These are phyloP conservation scores for Gossypium schwendimanii DNA, from an alignment of 441 rosid species.

Conservation along the genomic window DNA sequence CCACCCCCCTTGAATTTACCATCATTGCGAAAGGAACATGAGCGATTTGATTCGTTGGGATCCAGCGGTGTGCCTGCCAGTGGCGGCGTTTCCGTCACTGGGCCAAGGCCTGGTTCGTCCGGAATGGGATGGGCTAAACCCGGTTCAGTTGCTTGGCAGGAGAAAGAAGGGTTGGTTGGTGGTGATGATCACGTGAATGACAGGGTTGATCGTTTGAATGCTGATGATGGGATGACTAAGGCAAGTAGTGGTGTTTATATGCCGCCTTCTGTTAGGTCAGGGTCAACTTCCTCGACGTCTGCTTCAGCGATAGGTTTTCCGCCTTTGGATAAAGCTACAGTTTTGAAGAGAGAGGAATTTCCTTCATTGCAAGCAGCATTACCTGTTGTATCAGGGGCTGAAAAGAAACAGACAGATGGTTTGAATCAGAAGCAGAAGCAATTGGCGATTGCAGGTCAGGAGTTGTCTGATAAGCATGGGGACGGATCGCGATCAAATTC, in stretches of 20 bases:
- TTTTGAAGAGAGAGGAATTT: slow-evolving; percentile 89
- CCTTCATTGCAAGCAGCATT: slow-evolving; percentile 82
- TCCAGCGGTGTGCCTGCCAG: slow-evolving; percentile 51
- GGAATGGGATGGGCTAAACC: slow-evolving; percentile 92
- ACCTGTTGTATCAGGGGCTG: slow-evolving; percentile 43
- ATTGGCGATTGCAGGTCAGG: slow-evolving; percentile 25
- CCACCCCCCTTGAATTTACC: slow-evolving; percentile 99
- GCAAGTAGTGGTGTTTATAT: slow-evolving; percentile 37
- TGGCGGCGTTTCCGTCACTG: slow-evolving; percentile 61
- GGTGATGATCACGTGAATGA: slow-evolving; percentile 24
- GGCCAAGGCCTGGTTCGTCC: slow-evolving; percentile 66
- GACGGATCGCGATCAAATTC: slow-evolving; percentile 28
- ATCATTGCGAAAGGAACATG: slow-evolving; percentile 81
- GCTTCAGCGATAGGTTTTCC: slow-evolving; percentile 23
- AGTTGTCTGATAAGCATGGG: slow-evolving; percentile 33
- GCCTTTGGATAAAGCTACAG: slow-evolving; percentile 46
- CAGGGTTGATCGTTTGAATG: slow-evolving; percentile 29
- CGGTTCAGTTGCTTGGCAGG: slow-evolving; percentile 42
- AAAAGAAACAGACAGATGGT: slow-evolving; percentile 73
- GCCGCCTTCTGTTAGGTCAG: slow-evolving; percentile 48
- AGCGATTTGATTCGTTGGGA: slow-evolving; percentile 67
- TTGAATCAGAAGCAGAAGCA: slow-evolving; percentile 62
- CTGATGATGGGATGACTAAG: slow-evolving; percentile 42
- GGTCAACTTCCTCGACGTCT: slow-evolving; percentile 25
- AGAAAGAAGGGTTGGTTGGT: slow-evolving; percentile 36